Evolutionary conservation across 805 yeast species (phyloP).

Genomic region (Candida pseudofarinosa): DNA sequence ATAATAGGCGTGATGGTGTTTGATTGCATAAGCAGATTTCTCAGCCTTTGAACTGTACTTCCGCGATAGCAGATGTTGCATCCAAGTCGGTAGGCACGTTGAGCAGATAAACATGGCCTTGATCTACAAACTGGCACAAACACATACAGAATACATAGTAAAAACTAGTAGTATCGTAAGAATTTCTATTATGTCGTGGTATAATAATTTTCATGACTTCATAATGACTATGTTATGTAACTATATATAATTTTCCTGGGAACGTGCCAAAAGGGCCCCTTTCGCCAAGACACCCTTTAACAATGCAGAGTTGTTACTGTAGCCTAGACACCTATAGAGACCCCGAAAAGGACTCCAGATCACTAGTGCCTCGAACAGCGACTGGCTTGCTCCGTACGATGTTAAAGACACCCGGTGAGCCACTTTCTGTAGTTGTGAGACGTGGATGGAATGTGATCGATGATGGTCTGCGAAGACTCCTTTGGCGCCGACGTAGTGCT

Average conservation of each 20-base stretch:
- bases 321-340: no score
- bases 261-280: not conserved
- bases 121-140: no score
- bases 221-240: not conserved
- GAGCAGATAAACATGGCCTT: not conserved
- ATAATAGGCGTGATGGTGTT: no score
- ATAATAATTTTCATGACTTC: constrained; percentile 1
- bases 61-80: not conserved
- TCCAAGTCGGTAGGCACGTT: not conserved
- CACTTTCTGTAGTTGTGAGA: constrained; percentile 38
- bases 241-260: not conserved
- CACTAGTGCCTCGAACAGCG: no score
- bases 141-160: not conserved
- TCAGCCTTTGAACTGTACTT: not conserved
- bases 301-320: no score
- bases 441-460: constrained; percentile 21
- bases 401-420: constrained; percentile 30
- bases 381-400: not conserved
- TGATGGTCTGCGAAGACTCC: constrained; percentile 1
- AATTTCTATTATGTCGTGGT: not conserved
- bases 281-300: no score
- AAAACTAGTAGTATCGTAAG: not conserved
- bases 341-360: no score
- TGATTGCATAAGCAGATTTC: not conserved
- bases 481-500: constrained; percentile 6